phyloP scores from a whole-genome alignment of 306 rosid species.

The Sicyos edulis region DNA sequence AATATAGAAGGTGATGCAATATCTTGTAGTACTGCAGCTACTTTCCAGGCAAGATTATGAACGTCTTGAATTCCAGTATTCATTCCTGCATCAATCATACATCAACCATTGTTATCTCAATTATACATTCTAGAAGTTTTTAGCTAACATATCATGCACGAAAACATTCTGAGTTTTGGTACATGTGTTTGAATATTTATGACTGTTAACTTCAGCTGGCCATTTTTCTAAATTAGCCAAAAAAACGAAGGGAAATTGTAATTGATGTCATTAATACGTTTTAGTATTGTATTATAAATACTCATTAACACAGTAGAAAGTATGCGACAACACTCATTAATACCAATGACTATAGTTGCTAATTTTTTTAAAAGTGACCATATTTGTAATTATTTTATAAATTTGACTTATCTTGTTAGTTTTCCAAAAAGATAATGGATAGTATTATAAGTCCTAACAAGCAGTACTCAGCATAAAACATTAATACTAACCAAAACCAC shows the following conservation, averaged over 20 bases:
- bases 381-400: too few relatives aligned
- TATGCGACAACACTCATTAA: too few relatives aligned
- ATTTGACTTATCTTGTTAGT: too few relatives aligned
- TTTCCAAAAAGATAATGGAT: background rate
- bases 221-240: background rate
- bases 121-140: background rate
- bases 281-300: too few relatives aligned
- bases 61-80: constrained; percentile 97
- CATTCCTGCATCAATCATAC: constrained; percentile 62
- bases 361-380: too few relatives aligned
- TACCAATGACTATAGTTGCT: too few relatives aligned
- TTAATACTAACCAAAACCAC: constrained; percentile 82
- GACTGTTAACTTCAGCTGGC: background rate
- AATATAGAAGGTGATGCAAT: constrained; percentile 65
- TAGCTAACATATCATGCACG: background rate
- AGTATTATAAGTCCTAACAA: constrained; percentile 10
- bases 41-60: constrained; percentile 97
- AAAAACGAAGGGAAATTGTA: background rate
- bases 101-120: constrained; percentile 11
- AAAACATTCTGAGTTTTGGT: background rate
- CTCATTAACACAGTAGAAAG: too few relatives aligned
- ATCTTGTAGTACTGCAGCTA: constrained; percentile 72
- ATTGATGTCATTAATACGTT: too few relatives aligned
- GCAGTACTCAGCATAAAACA: constrained; percentile 22
- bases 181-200: background rate